Conservation (phyloP, 2,329 filamentous ascomycete genomes). For the Alternaria arborescens region DNA sequence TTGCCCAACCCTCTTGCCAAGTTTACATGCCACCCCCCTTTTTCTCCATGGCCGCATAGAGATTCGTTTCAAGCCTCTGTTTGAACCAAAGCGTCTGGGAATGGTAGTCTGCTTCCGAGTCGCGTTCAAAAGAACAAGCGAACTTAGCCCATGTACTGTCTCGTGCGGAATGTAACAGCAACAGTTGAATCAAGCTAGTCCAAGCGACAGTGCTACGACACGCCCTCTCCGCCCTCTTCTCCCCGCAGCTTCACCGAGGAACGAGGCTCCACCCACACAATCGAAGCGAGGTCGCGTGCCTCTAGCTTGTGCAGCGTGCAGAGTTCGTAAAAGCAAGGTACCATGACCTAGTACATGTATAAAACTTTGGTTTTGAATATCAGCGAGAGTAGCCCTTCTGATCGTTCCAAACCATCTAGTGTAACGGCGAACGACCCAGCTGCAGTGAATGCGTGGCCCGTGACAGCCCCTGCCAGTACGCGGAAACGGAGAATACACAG, state of each 20-base stretch:
- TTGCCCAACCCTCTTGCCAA: background rate
- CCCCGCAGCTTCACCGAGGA: slow-evolving; percentile 19
- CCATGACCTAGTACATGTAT: background rate
- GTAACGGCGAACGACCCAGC: slow-evolving; percentile 24
- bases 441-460: slow-evolving; percentile 28
- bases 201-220: slow-evolving; percentile 7
- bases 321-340: slow-evolving; percentile 32
- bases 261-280: slow-evolving; percentile 9
- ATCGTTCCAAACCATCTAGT: slow-evolving; percentile 14
- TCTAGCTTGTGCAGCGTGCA: slow-evolving; percentile 28
- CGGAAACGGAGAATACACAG: slow-evolving; percentile 24
- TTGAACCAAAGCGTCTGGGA: background rate
- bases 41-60: background rate
- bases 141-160: background rate
- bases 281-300: slow-evolving; percentile 25
- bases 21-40: background rate
- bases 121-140: background rate
- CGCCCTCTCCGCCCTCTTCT: slow-evolving; percentile 24
- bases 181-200: slow-evolving; percentile 3
- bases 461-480: slow-evolving; percentile 23
- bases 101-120: background rate
- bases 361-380: background rate
- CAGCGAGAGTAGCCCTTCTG: background rate
- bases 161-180: slow-evolving; percentile 10
- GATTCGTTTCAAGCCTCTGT: background rate